Evolutionary conservation across 371 early-diverging fungal genomes (phyloP), one percentile per base, ranked within the genome.

Genomic region (Saksenaea vasiformis): DNA sequence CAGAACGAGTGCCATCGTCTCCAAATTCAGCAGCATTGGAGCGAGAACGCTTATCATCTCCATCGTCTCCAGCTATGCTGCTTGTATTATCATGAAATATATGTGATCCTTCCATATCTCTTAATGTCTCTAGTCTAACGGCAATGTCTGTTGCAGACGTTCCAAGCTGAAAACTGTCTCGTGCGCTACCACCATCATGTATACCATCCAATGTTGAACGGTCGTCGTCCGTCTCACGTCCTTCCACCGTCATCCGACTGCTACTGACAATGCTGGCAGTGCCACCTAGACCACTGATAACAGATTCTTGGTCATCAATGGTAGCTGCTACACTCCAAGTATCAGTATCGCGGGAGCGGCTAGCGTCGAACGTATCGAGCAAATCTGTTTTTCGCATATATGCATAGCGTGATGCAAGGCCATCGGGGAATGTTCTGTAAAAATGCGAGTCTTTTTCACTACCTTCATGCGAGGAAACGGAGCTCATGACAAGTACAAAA

Each of bases 241-340:
- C 67, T 59, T 64, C 68, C n/a, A 65, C 54, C 17, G 71, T 64
- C 1, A 64, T 64, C 56, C 68, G 58, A 28, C 67, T 67, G 38
- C 67, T 67, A 54, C 67, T 73, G 22, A 71, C 66, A 41, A 69
- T 62, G 51, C 72, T 69, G 11, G 74, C 64, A 0, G 69, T 64
- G 1, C 77, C 77, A 3, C 79, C 79, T 44, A 74, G 74, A 0
- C 76, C 70, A 59, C 82, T 82, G 56, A 82, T 70, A 22, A 82
- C 78, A 1, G 78, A 78, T 54, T 82, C 79, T 63, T 79, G 78
- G 56, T 82, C 82, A 62, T 82, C 82, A 68, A 82, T 71, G 9
- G 82, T 82, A 1, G 82, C 82, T 14, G 82, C 82, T 3, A 82
- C 82, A 71, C 79, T 79, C 82, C 82, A 82, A 5, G 76, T 60